Evolutionary conservation across 2,329 filamentous ascomycete genomes (phyloP), one percentile per base, ranked within the genome.

Genomic region (Dothistroma septosporum): DNA sequence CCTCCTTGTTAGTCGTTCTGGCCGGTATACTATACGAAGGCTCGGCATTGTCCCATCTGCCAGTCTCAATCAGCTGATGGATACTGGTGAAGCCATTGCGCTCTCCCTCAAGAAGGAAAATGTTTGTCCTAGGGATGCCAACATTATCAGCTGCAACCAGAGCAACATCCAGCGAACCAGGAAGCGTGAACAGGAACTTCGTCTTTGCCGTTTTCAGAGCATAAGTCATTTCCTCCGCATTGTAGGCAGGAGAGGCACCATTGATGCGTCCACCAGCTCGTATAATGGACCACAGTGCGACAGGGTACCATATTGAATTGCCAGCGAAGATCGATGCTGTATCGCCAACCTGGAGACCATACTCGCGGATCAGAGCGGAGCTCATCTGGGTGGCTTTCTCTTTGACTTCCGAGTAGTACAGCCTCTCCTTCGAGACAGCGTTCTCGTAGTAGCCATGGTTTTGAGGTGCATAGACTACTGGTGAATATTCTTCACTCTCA

Each of bases 281-380:
- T 5, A 85, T 75, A 0, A 81, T 79, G 0, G 81, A 80, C 62
- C 84, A 80, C 76, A 87, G 82, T 19, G 83, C 84, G 4, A 87
- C 81, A 0, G 86, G 85, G 57, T 87, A 88, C 85, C 84, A 87
- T 46, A 88, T 81, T 3, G 83, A 84, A 66, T 88, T 88, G 11
- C 80, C 80, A 53, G 81, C 81, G 72, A 87, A 87, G 2, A 88
- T 73, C 0, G 83, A 78, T 1, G 87, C 79, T 0, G 82, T 83
- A 6, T 88, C 78, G 0, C 81, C 81, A 5, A 77, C 67, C 31
- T 77, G 62, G 31, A 88, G 75, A 1, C 79, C 81, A 74, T 83
- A 82, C 11, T 80, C 76, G 53, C 76, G 79, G 7, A 79, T 77
- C n/a, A 88, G 74, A 0, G 83, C 83, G 0, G 84, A 87, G 1